phyloP scores from a whole-genome alignment of 768 basidiomycete genomes.

The Pleurotus citrinopileatus region DNA sequence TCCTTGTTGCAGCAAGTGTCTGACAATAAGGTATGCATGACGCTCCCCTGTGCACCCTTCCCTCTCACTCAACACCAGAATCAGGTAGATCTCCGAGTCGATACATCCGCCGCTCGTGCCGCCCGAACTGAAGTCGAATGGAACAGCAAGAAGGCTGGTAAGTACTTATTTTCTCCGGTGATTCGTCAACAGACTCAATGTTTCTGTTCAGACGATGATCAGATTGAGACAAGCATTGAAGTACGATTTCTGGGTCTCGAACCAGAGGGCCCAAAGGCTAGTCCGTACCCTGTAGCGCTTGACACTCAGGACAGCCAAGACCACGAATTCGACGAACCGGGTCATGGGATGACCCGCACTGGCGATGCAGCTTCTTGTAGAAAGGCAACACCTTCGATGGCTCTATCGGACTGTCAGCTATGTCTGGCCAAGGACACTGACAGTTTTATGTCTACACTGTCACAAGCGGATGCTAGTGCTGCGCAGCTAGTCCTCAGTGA shows the following conservation, averaged over 20 bases:
- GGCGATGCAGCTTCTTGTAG: slow-evolving; percentile 50
- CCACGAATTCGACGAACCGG: slow-evolving; percentile 6
- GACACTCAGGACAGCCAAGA: slow-evolving; percentile 16
- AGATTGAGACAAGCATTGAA: slow-evolving; percentile 69
- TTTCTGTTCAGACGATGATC: slow-evolving; percentile 64
- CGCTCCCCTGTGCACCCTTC: not conserved
- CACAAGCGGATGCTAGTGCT: slow-evolving; percentile 23
- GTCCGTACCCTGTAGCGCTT: slow-evolving; percentile 13
- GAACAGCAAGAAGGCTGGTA: slow-evolving; percentile 90
- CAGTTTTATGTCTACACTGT: slow-evolving; percentile 24
- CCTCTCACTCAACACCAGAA: not conserved
- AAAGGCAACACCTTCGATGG: slow-evolving; percentile 22
- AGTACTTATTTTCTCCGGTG: slow-evolving; percentile 14
- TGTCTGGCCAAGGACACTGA: slow-evolving; percentile 44
- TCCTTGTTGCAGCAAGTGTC: slow-evolving; percentile 81
- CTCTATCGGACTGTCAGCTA: slow-evolving; percentile 38
- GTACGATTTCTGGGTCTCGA: slow-evolving; percentile 34
- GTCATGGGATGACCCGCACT: slow-evolving; percentile 43
- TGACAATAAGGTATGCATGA: slow-evolving; percentile 57
- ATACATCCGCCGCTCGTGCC: slow-evolving; percentile 56
- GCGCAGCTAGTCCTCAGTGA: slow-evolving; percentile 33
- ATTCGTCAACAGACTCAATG: slow-evolving; percentile 7
- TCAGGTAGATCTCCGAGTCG: slow-evolving; percentile 73
- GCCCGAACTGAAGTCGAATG: slow-evolving; percentile 64
- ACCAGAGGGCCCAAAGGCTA: slow-evolving; percentile 13